Conservation (phyloP, 1,284 basidiomycete genomes). For the Boletus semigastroideus region DNA sequence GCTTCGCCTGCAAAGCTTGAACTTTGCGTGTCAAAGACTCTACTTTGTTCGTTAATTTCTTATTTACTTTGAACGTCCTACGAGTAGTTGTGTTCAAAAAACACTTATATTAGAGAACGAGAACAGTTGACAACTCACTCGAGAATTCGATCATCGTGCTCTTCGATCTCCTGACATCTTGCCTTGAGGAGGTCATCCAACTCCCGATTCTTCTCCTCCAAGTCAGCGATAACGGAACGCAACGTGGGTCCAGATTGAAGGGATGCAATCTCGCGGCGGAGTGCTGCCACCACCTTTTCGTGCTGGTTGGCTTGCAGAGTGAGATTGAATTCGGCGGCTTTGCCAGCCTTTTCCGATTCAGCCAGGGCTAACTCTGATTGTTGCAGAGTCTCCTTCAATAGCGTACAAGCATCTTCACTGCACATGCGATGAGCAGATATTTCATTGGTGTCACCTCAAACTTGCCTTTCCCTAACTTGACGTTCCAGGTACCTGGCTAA, state of each 20-base stretch:
- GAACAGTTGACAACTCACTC: conserved; percentile 52
- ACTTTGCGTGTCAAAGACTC: conserved; percentile 70
- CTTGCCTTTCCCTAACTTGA: conserved; percentile 59
- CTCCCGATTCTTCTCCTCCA: conserved; percentile 67
- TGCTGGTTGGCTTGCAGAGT: conserved; percentile 61
- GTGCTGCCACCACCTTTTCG: conserved; percentile 55
- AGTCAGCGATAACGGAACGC: conserved; percentile 52
- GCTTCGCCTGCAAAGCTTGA: conserved; percentile 65
- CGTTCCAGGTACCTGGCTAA: conserved; percentile 59
- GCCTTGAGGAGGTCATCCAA: conserved; percentile 67
- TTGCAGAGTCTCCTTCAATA: conserved; percentile 50
- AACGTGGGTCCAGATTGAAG: conserved; percentile 56
- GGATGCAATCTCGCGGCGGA: conserved; percentile 54
- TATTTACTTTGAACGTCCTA: conserved; percentile 76
- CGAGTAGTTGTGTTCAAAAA: not conserved
- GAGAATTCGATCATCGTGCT: conserved; percentile 75
- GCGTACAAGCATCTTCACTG: conserved; percentile 48
- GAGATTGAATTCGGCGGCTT: conserved; percentile 62
- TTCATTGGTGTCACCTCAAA: not conserved
- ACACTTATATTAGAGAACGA: not conserved
- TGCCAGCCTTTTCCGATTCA: conserved; percentile 54
- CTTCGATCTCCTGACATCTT: conserved; percentile 78
- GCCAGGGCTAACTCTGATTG: conserved; percentile 43
- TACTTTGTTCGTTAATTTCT: conserved; percentile 66
- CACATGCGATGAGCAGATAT: conserved; percentile 4